Percentiles rank a stretch among this genome's conserved stretches.
Conservation (phyloP, 805 yeast genomes). For the Saturnispora besseyi region DNA sequence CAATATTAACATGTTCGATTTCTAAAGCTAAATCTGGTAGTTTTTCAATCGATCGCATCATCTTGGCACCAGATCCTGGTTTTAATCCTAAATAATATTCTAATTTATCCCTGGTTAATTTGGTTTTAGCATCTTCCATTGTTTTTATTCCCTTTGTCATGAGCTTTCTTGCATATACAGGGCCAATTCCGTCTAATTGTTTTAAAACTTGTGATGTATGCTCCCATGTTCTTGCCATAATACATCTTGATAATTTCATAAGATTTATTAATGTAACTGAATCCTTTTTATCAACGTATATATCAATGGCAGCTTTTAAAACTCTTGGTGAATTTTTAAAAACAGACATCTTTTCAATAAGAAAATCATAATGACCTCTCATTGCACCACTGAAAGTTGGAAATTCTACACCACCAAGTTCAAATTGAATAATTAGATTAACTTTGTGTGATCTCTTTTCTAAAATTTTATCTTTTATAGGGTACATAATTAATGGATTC, state of each 20-base stretch:
- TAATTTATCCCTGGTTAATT: constrained; percentile 27
- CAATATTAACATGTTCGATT: constrained; percentile 10
- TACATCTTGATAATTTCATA: constrained; percentile 31
- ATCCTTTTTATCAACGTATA: constrained; percentile 34
- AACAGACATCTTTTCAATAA: constrained; percentile 36
- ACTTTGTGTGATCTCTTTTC: constrained; percentile 31
- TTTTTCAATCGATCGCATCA: constrained; percentile 26
- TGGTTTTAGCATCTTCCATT: constrained; percentile 24
- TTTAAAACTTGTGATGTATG: constrained; percentile 34
- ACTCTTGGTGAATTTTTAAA: constrained; percentile 37
- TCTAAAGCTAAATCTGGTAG: constrained; percentile 32
- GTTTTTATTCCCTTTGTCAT: constrained; percentile 27
- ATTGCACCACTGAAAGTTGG: constrained; percentile 36
- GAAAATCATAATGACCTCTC: constrained; percentile 31
- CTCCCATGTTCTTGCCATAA: constrained; percentile 44
- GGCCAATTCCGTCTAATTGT: constrained; percentile 41
- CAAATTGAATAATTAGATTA: constrained; percentile 37
- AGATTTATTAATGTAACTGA: constrained; percentile 33
- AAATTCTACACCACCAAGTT: constrained; percentile 40
- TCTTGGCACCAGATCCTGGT: constrained; percentile 33
- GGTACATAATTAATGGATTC: constrained; percentile 31
- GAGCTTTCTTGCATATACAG: constrained; percentile 32
- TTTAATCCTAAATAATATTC: constrained; percentile 34
- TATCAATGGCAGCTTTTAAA: constrained; percentile 36
- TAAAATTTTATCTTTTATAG: constrained; percentile 26